These are phyloP conservation scores for Microcyclospora tardicrescens DNA, from an alignment of 2,329 filamentous ascomycete species.

Conservation along the genomic window DNA sequence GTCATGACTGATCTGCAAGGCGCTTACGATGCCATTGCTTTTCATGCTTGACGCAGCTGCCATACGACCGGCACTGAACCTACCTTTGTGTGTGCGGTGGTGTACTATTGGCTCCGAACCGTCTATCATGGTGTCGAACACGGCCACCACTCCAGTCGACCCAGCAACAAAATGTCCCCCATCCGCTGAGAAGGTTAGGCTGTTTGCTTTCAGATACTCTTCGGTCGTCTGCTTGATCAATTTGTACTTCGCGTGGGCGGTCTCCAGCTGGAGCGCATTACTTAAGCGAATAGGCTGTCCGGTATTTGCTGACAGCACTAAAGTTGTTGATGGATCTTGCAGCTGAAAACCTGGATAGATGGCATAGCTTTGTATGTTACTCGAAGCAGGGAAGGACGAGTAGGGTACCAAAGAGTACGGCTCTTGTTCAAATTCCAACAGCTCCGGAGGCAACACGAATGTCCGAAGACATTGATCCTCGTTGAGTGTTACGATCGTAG, in stretches of 20 bases:
- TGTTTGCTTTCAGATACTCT: conserved; percentile 41
- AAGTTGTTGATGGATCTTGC: conserved; percentile 35
- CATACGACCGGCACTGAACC: conserved; percentile 23
- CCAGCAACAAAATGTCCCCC: conserved; percentile 45
- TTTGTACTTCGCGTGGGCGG: conserved; percentile 39
- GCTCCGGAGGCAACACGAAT: conserved; percentile 40
- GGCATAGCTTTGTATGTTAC: conserved; percentile 37
- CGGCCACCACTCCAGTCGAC: conserved; percentile 38
- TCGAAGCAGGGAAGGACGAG: conserved; percentile 34
- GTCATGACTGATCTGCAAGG: conserved; percentile 34
- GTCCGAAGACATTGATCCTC: conserved; percentile 39
- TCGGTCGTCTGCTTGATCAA: conserved; percentile 44
- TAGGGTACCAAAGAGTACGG: conserved; percentile 33
- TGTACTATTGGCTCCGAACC: conserved; percentile 34
- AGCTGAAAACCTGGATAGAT: conserved; percentile 43
- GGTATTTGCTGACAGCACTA: conserved; percentile 39
- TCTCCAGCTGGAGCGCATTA: conserved; percentile 38
- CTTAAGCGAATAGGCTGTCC: conserved; percentile 45
- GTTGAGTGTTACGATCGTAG: conserved; percentile 41
- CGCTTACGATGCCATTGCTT: conserved; percentile 44
- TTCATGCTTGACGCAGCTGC: conserved; percentile 28
- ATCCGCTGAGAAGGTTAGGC: conserved; percentile 38
- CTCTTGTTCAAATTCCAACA: conserved; percentile 24
- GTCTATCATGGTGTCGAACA: conserved; percentile 42
- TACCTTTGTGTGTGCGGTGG: conserved; percentile 18